phyloP scores from a whole-genome alignment of 1,284 basidiomycete genomes.

The Somion occarium region DNA sequence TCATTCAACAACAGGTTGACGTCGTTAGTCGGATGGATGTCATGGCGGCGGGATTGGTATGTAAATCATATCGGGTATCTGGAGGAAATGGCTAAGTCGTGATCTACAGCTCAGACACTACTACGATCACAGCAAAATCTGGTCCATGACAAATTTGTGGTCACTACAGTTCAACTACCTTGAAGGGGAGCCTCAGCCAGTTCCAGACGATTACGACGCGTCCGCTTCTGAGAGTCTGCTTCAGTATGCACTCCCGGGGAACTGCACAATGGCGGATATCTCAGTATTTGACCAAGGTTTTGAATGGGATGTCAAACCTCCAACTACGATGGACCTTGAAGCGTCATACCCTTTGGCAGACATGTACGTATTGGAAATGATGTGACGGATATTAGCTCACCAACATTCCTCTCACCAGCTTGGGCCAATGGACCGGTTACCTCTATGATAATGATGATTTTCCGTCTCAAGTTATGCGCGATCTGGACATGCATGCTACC shows the following conservation, averaged over 20 bases:
- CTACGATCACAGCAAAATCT: background rate
- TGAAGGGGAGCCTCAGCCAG: background rate
- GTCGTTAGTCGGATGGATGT: slow-evolving; percentile 7
- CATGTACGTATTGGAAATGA: background rate
- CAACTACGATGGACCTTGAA: background rate
- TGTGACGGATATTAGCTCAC: background rate
- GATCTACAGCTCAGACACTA: background rate
- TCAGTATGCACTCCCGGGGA: no score
- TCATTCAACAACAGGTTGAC: slow-evolving; percentile 12
- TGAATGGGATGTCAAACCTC: background rate
- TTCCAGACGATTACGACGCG: no score
- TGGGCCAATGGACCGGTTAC: slow-evolving; percentile 3
- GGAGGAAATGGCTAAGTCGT: no score
- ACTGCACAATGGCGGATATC: background rate
- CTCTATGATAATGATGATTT: background rate
- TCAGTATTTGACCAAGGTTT: background rate
- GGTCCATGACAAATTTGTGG: background rate
- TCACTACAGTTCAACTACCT: background rate
- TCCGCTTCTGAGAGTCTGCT: no score
- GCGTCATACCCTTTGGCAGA: background rate
- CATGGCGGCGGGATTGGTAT: slow-evolving; percentile 1
- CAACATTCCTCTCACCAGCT: background rate
- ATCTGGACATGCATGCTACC: background rate
- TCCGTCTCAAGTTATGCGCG: background rate
- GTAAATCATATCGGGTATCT: no score